Conservation (phyloP, 129 eudicot species). For the Escallonia rubra region DNA sequence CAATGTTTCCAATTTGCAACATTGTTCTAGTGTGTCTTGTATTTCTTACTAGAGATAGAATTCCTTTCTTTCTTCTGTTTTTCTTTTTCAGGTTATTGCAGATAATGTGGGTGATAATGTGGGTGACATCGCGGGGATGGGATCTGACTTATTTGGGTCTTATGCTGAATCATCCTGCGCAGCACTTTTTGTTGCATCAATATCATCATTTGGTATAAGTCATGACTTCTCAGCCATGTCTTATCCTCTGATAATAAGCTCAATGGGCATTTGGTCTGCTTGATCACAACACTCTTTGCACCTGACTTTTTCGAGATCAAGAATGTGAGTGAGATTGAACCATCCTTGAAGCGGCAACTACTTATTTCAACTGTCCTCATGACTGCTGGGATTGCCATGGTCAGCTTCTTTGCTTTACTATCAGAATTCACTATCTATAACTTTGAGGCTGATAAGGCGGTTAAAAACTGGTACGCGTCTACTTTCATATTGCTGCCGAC, state of each 20-base stretch:
- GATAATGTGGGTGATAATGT: slow-evolving; percentile 45
- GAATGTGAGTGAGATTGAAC: slow-evolving; percentile 35
- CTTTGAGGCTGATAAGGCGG: slow-evolving; percentile 31
- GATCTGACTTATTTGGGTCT: slow-evolving; percentile 45
- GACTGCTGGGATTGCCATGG: slow-evolving; percentile 27
- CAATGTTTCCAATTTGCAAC: neutral
- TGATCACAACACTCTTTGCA: slow-evolving; percentile 32
- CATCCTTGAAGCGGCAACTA: slow-evolving; percentile 34
- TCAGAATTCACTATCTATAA: slow-evolving; percentile 32
- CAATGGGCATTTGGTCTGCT: slow-evolving; percentile 40
- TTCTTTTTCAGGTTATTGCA: slow-evolving; percentile 18
- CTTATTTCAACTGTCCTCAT: slow-evolving; percentile 27
- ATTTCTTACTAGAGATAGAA: too few species aligned
- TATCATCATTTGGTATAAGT: slow-evolving; percentile 39
- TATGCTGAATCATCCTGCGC: slow-evolving; percentile 38
- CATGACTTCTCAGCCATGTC: slow-evolving; percentile 43
- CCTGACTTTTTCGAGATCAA: slow-evolving; percentile 33
- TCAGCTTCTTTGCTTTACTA: slow-evolving; percentile 31
- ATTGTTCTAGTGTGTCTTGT: too few species aligned
- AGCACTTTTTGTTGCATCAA: slow-evolving; percentile 48
- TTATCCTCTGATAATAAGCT: slow-evolving; percentile 42
- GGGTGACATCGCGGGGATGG: slow-evolving; percentile 54
- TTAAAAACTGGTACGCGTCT: slow-evolving; percentile 27
- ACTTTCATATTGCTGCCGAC: too few species aligned
- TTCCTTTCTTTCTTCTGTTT: neutral